Base-by-base conservation (phyloP, 371 early-diverging fungal genomes). In the Rhizopus stolonifer region DNA sequence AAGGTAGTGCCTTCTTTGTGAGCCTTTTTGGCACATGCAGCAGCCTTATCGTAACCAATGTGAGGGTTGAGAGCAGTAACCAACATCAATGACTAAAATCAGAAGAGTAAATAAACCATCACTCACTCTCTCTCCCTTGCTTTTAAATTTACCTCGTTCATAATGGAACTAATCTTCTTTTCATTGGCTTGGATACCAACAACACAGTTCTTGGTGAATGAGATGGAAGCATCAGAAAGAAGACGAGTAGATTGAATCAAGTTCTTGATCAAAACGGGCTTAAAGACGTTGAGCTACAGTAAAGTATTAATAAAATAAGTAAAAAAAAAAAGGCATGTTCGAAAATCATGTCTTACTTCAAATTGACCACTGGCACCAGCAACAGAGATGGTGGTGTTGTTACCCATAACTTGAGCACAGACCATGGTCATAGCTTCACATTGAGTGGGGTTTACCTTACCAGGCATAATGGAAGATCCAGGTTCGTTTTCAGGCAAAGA, bases 361-460 rank as follows among this genome's bases (percentile, higher is more conserved):
- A 94, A 92, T 67, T 94, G 94, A 26, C 94, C 94, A 52, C 91
- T 86, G 42, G 87, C 76, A 13, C 94, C 94, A 52, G 87, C 90
- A 47, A 93, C 60, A 26, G 92, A 78, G 29, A 93, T 78, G 13
- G 94, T 82, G 10, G 85, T 82, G 67, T 91, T 77, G 82, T 94
- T 94, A 39, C 93, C 93, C 74, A 93, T 85, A 18, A 92, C 90
- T 58, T 94, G 94, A 19, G 93, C 83, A 64, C 93, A 93, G 26
- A 93, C 89, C 94, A 94, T 94, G 29, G 94, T 94, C 85, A 93
- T 82, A 26, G 94, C 90, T 72, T 93, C 93, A 73, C 91, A 91
- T 71, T 93, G 94, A 11, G 94, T 93, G 48, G 94, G 94, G 67
- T 93, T 93, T 40, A 93, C 91, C 76, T 94, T 93, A 56, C 94